A percentile compares a stretch with the other conserved stretches of the same genome.
Evolutionary conservation across 108 stramenopile genomes (phyloP).

Genomic region (Cyclotella atomus): DNA sequence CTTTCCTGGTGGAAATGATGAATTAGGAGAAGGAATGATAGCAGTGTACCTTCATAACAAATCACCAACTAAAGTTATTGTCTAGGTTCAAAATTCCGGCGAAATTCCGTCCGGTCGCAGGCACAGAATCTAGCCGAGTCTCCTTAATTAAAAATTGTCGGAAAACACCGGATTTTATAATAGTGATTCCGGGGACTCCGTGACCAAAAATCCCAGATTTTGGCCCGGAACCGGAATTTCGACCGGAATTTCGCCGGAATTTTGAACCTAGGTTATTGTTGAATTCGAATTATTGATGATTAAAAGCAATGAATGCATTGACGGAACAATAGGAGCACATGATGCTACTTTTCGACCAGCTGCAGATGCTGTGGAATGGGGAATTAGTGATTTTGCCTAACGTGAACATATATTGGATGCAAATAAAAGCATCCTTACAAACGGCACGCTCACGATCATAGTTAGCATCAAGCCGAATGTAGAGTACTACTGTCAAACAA

Average conservation of each 20-base stretch:
- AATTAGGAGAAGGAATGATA: not conserved
- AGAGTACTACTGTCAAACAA: not conserved
- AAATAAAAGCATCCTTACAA: not conserved
- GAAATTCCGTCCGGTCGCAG: too few species aligned
- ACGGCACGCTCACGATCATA: not conserved
- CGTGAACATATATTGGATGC: not conserved
- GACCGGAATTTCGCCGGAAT: too few species aligned
- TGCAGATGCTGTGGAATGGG: not conserved
- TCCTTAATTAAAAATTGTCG: too few species aligned
- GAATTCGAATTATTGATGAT: not conserved
- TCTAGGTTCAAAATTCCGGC: too few species aligned
- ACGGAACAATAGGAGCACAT: not conserved
- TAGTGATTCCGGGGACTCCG: too few species aligned
- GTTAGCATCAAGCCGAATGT: not conserved
- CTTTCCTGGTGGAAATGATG: not conserved
- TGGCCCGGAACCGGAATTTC: too few species aligned
- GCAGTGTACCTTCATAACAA: not conserved
- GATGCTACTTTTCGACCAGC: not conserved
- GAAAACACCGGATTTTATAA: too few species aligned
- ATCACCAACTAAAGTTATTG: not conserved
- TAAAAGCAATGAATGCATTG: not conserved
- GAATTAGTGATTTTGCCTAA: not conserved
- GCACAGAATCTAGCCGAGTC: too few species aligned
- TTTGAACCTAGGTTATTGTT: too few species aligned
- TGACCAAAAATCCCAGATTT: too few species aligned